Conservation (phyloP, 306 rosid species). For the Glycyrrhiza uralensis region DNA sequence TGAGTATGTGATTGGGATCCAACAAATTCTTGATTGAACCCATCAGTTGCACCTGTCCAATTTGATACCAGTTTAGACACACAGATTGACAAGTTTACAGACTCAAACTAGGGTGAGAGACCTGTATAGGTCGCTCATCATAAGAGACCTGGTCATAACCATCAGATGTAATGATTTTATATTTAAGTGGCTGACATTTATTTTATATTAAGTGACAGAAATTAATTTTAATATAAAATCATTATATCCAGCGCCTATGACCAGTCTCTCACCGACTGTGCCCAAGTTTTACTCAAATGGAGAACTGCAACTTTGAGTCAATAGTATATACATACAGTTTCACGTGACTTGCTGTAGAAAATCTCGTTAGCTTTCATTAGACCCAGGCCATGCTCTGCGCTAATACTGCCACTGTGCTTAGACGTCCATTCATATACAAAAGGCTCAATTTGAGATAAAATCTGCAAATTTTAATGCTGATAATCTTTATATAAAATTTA, state of each 20-base stretch:
- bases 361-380: conserved; percentile 87
- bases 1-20: conserved; percentile 87
- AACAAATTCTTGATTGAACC: conserved; percentile 76
- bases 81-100: conserved; percentile 9
- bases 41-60: conserved; percentile 78
- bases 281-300: background rate
- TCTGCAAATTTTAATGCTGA: conserved; percentile 42
- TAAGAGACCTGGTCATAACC: too few species aligned
- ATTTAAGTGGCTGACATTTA: too few species aligned
- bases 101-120: too few species aligned
- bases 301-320: conserved; percentile 8
- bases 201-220: too few species aligned
- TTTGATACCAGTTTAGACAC: conserved; percentile 8
- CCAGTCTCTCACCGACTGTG: too few species aligned
- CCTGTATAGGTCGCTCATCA: too few species aligned
- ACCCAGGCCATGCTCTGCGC: conserved; percentile 96
- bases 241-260: too few species aligned
- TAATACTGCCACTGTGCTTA: conserved; percentile 75
- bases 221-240: too few species aligned
- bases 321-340: conserved; percentile 52
- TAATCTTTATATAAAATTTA: background rate
- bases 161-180: too few species aligned
- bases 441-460: conserved; percentile 79
- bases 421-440: conserved; percentile 97
- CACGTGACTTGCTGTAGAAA: conserved; percentile 71